These are phyloP conservation scores for Phaffia rhodozyma DNA, from an alignment of 1,284 basidiomycete genomes.

Conservation along the genomic window DNA sequence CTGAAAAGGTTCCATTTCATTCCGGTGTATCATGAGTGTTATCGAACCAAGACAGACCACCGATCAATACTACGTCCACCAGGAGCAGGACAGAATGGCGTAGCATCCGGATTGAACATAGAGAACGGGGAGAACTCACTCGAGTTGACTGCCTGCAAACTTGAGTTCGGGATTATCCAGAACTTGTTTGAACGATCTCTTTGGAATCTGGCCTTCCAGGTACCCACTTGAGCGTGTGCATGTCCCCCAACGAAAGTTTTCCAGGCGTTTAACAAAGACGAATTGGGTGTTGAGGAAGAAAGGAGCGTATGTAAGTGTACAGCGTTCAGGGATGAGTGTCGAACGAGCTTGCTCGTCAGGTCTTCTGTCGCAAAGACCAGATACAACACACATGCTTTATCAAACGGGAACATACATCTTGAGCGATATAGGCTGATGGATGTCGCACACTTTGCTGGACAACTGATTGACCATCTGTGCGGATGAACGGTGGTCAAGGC, in stretches of 20 bases:
- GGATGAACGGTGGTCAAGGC: too few species aligned
- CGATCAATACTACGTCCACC: neutral
- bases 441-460: slow-evolving; percentile 51
- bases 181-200: slow-evolving; percentile 54
- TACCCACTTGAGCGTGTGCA: slow-evolving; percentile 48
- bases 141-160: slow-evolving; percentile 64
- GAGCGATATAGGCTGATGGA: slow-evolving; percentile 73
- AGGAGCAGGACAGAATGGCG: neutral
- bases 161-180: slow-evolving; percentile 62
- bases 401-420: slow-evolving; percentile 49
- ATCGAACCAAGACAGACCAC: slow-evolving; percentile 10
- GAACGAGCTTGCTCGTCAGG: neutral
- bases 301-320: slow-evolving; percentile 10
- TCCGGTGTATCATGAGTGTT: slow-evolving; percentile 24
- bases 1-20: slow-evolving; percentile 37
- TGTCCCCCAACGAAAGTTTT: neutral
- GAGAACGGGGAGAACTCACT: slow-evolving; percentile 41
- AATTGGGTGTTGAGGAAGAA: slow-evolving; percentile 13
- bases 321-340: slow-evolving; percentile 2
- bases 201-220: slow-evolving; percentile 64
- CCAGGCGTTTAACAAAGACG: slow-evolving; percentile 19
- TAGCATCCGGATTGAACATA: slow-evolving; percentile 1
- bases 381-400: neutral
- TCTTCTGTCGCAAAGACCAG: neutral
- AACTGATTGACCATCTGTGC: too few species aligned